Percentiles rank a stretch among this genome's conserved stretches.
Conservation (phyloP, 139 green algal species). For the Volvox africanus region DNA sequence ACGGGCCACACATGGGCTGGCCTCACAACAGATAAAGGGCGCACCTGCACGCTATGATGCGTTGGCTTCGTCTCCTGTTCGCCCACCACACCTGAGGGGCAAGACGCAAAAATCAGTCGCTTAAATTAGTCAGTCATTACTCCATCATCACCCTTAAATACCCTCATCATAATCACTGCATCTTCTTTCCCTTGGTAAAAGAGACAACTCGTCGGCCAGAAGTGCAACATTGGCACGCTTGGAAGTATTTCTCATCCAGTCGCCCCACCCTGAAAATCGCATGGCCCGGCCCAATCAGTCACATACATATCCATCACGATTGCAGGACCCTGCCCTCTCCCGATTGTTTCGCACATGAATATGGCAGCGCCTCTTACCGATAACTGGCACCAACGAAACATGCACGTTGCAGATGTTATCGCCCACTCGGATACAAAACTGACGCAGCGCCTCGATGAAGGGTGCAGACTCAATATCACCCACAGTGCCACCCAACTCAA, state of each 20-base stretch:
- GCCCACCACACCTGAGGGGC: slow-evolving; percentile 83
- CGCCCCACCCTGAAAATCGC: neutral
- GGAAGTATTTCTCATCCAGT: too few species aligned
- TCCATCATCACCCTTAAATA: too few species aligned
- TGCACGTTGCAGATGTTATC: slow-evolving; percentile 93
- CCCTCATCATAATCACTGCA: too few species aligned
- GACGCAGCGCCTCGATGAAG: slow-evolving; percentile 94
- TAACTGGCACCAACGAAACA: slow-evolving; percentile 96
- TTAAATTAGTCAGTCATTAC: too few species aligned
- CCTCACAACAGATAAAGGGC: neutral
- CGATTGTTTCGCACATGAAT: neutral
- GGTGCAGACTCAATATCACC: slow-evolving; percentile 99
- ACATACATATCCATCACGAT: neutral
- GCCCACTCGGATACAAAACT: slow-evolving; percentile 83
- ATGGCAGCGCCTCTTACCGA: slow-evolving; percentile 69
- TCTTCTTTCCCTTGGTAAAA: too few species aligned
- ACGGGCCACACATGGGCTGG: neutral
- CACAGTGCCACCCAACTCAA: slow-evolving; percentile 98
- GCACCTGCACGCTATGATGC: slow-evolving; percentile 92
- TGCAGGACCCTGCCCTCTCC: neutral
- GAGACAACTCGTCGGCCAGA: too few species aligned
- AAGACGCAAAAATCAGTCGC: too few species aligned
- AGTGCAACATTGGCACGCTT: too few species aligned
- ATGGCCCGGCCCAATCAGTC: neutral
- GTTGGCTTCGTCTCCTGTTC: slow-evolving; percentile 99